Evolutionary conservation across 345 rosid genomes (phyloP), one percentile per base, ranked within the genome.

Genomic region (Populus deltoides): DNA sequence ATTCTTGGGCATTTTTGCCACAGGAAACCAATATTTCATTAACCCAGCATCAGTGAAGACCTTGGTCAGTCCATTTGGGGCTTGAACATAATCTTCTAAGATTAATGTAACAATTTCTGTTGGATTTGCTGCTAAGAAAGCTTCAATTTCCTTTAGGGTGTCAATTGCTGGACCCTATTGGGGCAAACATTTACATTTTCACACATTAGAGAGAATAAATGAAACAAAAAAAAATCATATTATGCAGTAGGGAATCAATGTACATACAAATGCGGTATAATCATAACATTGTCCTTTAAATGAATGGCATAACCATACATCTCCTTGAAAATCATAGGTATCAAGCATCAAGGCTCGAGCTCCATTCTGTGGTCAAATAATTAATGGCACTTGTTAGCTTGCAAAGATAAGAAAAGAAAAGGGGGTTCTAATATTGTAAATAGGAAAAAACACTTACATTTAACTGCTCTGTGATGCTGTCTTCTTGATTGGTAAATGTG

Each of bases 221-320:
- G 13, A 15, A n/a, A 41, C 45, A 41, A 12, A 7, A 27, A n/a
- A 3, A n/a, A 27, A 24, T 11, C 31, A 39, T 4, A 13, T 7
- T 3, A 17, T 25, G 33, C n/a, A 11, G 70, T 1, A 11, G 2
- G 33, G 41, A 18, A 51, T 17, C 7, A 10, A 45, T 5, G 7
- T 24, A 67, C 88, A 9, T 86, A 92, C 97, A 77, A 90, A 92
- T 57, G 92, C 89, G 8, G 93, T 92, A 62, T 70, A 85, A 75
- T 88, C 91, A 68, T 90, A 57, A 45, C 97, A 92, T 22, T 90
- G 61, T 65, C 90, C 90, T 9, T 87, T 85, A 72, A 80, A 85
- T 4, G 92, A 92, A 87, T 92, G 93, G 71, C 97, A 92, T 74
- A 90, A 31, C 97, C 97, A 92, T 35, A 90, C 83, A 45, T 87